These are phyloP conservation scores for Panaeolus cyanescens DNA, from an alignment of 768 basidiomycete genomes.

Conservation along the genomic window DNA sequence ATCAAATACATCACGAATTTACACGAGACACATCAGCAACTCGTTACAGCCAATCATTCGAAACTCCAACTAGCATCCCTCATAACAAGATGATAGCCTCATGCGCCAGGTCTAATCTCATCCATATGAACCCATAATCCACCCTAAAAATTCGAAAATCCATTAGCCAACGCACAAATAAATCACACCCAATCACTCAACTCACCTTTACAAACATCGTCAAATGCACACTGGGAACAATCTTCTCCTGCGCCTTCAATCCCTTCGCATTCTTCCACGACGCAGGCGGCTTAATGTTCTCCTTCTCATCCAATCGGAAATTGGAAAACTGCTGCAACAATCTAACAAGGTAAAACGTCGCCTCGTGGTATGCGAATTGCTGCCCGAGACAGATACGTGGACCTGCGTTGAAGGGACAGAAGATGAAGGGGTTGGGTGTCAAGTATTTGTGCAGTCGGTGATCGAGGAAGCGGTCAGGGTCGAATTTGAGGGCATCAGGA, in stretches of 20 bases:
- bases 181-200: slow-evolving; percentile 10
- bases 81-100: too few relatives aligned
- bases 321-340: slow-evolving; percentile 58
- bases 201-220: slow-evolving; percentile 53
- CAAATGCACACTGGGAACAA: slow-evolving; percentile 55
- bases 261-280: slow-evolving; percentile 47
- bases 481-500: slow-evolving; percentile 46
- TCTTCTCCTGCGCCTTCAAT: slow-evolving; percentile 49
- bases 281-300: slow-evolving; percentile 41
- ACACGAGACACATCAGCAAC: too few relatives aligned
- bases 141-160: slow-evolving; percentile 19
- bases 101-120: slow-evolving; percentile 10
- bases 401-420: slow-evolving; percentile 54
- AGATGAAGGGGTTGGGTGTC: slow-evolving; percentile 57
- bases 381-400: slow-evolving; percentile 54
- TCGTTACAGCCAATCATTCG: too few relatives aligned
- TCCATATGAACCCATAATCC: slow-evolving; percentile 33
- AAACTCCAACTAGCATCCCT: too few relatives aligned
- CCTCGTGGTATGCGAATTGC: slow-evolving; percentile 60
- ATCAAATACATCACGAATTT: too few relatives aligned
- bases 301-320: slow-evolving; percentile 46
- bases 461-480: slow-evolving; percentile 66
- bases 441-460: slow-evolving; percentile 56
- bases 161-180: slow-evolving; percentile 5
- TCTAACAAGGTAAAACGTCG: slow-evolving; percentile 64